Percentiles rank a stretch among this genome's conserved stretches.
These are phyloP conservation scores for Groenewaldozyma salmanticensis DNA, from an alignment of 805 yeast species.

Conservation along the genomic window DNA sequence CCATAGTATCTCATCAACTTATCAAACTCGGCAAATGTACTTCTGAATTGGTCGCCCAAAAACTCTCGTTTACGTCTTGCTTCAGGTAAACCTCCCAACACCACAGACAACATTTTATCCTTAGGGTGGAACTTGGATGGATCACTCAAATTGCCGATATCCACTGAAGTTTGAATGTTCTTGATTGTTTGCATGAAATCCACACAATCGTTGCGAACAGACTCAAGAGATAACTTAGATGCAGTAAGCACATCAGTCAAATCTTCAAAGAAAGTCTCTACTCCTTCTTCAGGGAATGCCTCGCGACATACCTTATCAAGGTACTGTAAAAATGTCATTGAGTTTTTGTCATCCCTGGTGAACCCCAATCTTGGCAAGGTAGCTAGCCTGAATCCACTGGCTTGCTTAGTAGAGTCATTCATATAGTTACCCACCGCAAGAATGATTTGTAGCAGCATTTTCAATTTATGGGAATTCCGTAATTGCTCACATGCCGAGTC, in stretches of 20 bases:
- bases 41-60: constrained; percentile 51
- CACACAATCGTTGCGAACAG: constrained; percentile 60
- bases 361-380: constrained; percentile 86
- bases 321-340: constrained; percentile 84
- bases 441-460: constrained; percentile 70
- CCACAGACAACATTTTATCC: constrained; percentile 56
- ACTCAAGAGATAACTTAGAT: constrained; percentile 73
- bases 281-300: constrained; percentile 56
- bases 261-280: constrained; percentile 67
- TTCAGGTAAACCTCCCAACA: constrained; percentile 58
- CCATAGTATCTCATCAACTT: constrained; percentile 76
- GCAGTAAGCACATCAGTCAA: constrained; percentile 47
- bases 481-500: constrained; percentile 68
- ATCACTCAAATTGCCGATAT: constrained; percentile 79
- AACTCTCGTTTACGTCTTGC: constrained; percentile 64
- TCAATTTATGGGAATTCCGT: constrained; percentile 55
- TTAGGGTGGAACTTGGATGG: constrained; percentile 70
- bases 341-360: constrained; percentile 79
- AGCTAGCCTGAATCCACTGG: constrained; percentile 81
- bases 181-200: constrained; percentile 50
- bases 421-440: constrained; percentile 90
- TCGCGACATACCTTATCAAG: constrained; percentile 82
- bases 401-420: constrained; percentile 90
- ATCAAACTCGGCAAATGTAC: constrained; percentile 56
- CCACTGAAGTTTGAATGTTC: constrained; percentile 65